Conservation (phyloP, 1,139 yeast genomes). For the Candida sp. region DNA sequence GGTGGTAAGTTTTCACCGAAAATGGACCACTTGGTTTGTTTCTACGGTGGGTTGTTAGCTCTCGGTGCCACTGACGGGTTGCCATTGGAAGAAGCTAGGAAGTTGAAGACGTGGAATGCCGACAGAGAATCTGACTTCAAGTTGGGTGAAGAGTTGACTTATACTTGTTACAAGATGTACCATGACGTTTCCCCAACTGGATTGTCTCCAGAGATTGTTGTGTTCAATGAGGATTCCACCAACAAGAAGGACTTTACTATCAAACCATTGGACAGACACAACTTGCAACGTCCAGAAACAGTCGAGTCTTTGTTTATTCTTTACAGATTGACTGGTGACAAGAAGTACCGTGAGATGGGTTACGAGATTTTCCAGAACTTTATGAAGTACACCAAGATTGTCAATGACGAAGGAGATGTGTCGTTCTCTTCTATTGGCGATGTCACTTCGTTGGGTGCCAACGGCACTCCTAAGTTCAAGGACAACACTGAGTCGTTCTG, state of each 20-base stretch:
- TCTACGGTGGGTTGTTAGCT: constrained; percentile 89
- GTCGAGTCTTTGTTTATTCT: constrained; percentile 87
- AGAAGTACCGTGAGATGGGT: constrained; percentile 88
- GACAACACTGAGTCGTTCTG: constrained; percentile 95
- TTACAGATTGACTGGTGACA: constrained; percentile 82
- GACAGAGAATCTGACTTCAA: constrained; percentile 56
- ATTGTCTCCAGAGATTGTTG: constrained; percentile 86
- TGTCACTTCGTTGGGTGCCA: constrained; percentile 52
- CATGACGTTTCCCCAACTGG: constrained; percentile 69
- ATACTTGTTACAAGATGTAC: constrained; percentile 87
- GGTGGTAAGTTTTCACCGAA: constrained; percentile 63
- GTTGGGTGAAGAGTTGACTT: constrained; percentile 76
- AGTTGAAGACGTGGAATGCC: constrained; percentile 37
- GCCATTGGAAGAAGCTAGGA: constrained; percentile 46
- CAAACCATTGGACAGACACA: constrained; percentile 77
- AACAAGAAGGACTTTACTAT: constrained; percentile 60
- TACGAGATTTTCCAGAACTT: constrained; percentile 83
- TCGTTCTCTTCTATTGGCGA: constrained; percentile 73
- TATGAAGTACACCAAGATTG: constrained; percentile 57
- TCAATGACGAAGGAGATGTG: constrained; percentile 54
- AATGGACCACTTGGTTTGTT: constrained; percentile 96
- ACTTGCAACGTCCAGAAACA: constrained; percentile 93
- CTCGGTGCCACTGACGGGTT: constrained; percentile 85
- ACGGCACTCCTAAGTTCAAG: constrained; percentile 45
- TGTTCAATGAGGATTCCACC: constrained; percentile 57